Conservation (phyloP, 257 asterid genomes). For the Nyctanthes arbortristis region DNA sequence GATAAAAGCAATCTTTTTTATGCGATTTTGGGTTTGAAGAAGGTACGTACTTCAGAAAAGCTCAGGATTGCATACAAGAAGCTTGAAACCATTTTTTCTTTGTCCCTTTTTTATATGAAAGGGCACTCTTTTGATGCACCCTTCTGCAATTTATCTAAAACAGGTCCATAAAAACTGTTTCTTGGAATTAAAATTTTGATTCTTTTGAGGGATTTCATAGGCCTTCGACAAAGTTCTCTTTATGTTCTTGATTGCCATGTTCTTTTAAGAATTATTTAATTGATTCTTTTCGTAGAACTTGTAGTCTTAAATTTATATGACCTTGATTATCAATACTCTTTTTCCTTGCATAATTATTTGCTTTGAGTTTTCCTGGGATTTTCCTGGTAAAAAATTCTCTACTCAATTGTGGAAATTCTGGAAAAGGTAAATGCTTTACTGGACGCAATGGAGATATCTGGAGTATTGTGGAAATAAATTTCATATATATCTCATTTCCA, state of each 20-base stretch:
- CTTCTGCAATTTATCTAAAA: not conserved
- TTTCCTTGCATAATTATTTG: not conserved
- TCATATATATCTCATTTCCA: not conserved
- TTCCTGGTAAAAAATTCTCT: too few relatives aligned
- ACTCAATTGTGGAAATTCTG: too few relatives aligned
- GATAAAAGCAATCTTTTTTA: constrained; percentile 58
- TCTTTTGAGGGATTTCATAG: not conserved
- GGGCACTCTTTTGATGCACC: not conserved
- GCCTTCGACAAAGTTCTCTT: not conserved
- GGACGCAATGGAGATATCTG: too few relatives aligned
- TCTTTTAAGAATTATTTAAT: not conserved
- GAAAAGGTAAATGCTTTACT: not conserved
- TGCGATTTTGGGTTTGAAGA: constrained; percentile 68
- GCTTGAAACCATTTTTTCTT: constrained; percentile 28
- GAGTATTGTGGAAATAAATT: not conserved
- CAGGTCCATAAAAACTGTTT: not conserved
- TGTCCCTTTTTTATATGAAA: not conserved
- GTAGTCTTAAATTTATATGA: not conserved
- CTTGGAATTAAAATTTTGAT: not conserved
- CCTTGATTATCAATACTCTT: not conserved
- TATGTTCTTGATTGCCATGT: not conserved
- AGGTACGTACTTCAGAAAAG: constrained; percentile 62
- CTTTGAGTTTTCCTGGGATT: too few relatives aligned
- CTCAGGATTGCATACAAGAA: constrained; percentile 75
- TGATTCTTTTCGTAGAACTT: not conserved